Percentiles rank a stretch among this genome's conserved stretches.
phyloP scores from a whole-genome alignment of 164 flowering plant species.

The Vitis cinerea region DNA sequence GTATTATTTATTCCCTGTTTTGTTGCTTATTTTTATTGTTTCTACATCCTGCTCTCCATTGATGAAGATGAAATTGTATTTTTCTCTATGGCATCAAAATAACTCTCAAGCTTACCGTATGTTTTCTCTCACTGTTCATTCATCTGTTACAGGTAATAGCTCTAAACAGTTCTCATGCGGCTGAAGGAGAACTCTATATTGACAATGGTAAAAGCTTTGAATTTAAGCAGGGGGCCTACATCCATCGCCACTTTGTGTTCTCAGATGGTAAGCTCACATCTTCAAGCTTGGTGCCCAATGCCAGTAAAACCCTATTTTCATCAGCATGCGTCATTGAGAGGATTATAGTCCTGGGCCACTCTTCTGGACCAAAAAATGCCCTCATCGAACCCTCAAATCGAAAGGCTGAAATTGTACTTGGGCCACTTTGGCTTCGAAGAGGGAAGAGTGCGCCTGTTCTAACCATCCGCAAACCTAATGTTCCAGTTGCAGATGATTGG shows the following conservation, averaged over 20 bases:
- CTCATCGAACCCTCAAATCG: conserved; percentile 60
- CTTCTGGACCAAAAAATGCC: conserved; percentile 50
- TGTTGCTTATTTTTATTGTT: no score
- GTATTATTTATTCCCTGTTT: no score
- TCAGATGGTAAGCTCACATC: conserved; percentile 72
- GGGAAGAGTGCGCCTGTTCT: conserved; percentile 30
- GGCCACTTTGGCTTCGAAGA: conserved; percentile 57
- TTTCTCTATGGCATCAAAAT: background rate
- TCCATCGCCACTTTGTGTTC: conserved; percentile 82
- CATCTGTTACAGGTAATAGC: conserved; percentile 68
- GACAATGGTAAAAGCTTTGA: conserved; percentile 95
- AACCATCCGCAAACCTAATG: conserved; percentile 77
- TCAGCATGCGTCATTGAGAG: conserved; percentile 69
- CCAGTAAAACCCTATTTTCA: conserved; percentile 35
- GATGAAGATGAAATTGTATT: background rate
- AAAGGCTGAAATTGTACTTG: conserved; percentile 56
- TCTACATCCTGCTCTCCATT: no score
- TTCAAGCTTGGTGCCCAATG: conserved; percentile 32
- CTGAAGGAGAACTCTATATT: conserved; percentile 94
- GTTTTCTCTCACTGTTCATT: conserved; percentile 1
- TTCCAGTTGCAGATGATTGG: conserved; percentile 80
- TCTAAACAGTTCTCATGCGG: conserved; percentile 69
- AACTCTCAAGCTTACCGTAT: background rate
- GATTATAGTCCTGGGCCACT: conserved; percentile 70
- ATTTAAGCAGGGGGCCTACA: conserved; percentile 72